These are phyloP conservation scores for Herpetospermum pedunculosum DNA, from an alignment of 306 rosid genomes.

Conservation along the genomic window DNA sequence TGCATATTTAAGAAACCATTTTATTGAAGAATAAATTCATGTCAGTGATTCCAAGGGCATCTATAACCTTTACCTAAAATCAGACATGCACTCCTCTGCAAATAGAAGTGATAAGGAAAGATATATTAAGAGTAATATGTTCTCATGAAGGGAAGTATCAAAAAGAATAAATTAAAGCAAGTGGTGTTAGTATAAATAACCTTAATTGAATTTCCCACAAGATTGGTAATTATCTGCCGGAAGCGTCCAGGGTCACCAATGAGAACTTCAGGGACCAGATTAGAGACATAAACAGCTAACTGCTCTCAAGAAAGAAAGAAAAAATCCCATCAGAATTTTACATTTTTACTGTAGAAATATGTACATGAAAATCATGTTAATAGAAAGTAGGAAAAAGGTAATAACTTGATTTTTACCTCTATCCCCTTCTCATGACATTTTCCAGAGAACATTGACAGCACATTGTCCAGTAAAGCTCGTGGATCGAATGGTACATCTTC, in stretches of 20 bases:
- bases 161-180: neutral
- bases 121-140: neutral
- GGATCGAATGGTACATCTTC: constrained; percentile 75
- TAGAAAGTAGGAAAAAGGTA: constrained; percentile 1
- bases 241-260: constrained; percentile 88
- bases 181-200: constrained; percentile 17
- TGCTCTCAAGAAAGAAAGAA: constrained; percentile 36
- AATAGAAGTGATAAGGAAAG: neutral
- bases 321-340: constrained; percentile 16
- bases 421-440: constrained; percentile 64
- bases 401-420: constrained; percentile 46
- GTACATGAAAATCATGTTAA: neutral
- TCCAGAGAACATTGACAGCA: constrained; percentile 54
- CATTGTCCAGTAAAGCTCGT: constrained; percentile 66
- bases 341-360: constrained; percentile 2
- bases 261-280: constrained; percentile 58
- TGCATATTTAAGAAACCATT: neutral
- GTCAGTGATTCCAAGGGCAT: neutral
- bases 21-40: neutral
- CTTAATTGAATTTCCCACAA: constrained; percentile 86
- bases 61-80: neutral
- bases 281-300: constrained; percentile 88
- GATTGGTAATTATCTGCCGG: constrained; percentile 78
- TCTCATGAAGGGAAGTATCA: neutral
- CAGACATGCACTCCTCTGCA: neutral